These are phyloP conservation scores for Fusarium poae DNA, from an alignment of 2,329 filamentous ascomycete genomes.

Conservation along the genomic window DNA sequence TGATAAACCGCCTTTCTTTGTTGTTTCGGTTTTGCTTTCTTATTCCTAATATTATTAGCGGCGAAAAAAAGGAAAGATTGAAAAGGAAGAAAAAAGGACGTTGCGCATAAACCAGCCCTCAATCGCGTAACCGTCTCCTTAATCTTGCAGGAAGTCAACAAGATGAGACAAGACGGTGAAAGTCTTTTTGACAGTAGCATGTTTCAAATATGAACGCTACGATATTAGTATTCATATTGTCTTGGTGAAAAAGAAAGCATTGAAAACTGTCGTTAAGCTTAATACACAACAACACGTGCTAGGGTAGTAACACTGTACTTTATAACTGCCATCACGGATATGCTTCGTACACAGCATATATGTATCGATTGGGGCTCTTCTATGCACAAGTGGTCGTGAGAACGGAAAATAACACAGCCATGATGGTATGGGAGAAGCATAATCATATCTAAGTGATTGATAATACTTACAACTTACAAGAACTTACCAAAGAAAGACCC, in stretches of 20 bases:
- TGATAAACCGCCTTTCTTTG: constrained; percentile 23
- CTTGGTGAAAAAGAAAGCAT: background rate
- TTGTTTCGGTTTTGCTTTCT: constrained; percentile 20
- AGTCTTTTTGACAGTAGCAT: constrained; percentile 3
- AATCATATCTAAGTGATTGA: background rate
- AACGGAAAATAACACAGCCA: background rate
- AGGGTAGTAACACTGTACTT: background rate
- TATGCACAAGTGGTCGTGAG: background rate
- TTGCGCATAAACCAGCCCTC: background rate
- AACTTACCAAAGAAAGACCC: constrained; percentile 10
- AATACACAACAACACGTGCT: too few species aligned
- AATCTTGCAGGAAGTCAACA: constrained; percentile 30
- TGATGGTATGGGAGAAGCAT: background rate
- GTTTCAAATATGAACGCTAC: constrained; percentile 20
- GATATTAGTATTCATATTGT: background rate
- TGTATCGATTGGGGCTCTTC: background rate
- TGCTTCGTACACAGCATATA: background rate
- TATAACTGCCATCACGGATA: background rate
- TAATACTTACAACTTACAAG: background rate
- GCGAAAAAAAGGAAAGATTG: background rate
- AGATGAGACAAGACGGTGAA: constrained; percentile 1
- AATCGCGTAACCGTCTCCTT: constrained; percentile 25
- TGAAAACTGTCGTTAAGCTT: background rate
- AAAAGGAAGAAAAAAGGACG: background rate
- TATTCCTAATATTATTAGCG: background rate